A percentile compares a stretch with the other conserved stretches of the same genome.
Evolutionary conservation across 768 basidiomycete genomes (phyloP).

Genomic region (Tylopilus vinaceipallidus): DNA sequence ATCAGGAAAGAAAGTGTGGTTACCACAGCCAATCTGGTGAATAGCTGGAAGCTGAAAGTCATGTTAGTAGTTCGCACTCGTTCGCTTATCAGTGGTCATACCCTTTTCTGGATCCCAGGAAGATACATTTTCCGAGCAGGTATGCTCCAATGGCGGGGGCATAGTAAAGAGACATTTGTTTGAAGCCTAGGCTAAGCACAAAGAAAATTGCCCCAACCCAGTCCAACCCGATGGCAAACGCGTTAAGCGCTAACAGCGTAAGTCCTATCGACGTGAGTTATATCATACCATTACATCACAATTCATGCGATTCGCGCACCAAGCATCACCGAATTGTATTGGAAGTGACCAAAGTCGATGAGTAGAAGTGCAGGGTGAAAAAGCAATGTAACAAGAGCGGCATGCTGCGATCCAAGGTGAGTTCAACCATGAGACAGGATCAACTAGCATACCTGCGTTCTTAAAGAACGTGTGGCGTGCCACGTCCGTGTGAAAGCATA

Average conservation of each 20-base stretch:
- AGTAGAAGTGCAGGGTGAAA: conserved; percentile 83
- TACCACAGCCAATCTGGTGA: conserved; percentile 61
- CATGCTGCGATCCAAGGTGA: conserved; percentile 30
- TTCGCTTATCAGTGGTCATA: conserved; percentile 33
- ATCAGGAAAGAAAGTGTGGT: conserved; percentile 63
- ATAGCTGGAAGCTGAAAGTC: conserved; percentile 43
- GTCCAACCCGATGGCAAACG: conserved; percentile 69
- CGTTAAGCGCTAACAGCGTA: conserved; percentile 64
- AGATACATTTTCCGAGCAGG: conserved; percentile 85
- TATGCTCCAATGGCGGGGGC: conserved; percentile 91
- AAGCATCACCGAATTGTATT: conserved; percentile 94
- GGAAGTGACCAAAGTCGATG: conserved; percentile 92
- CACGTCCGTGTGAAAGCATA: conserved; percentile 63
- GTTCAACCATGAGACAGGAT: background rate
- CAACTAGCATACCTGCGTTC: conserved; percentile 63
- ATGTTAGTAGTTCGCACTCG: conserved; percentile 1
- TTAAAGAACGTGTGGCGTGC: conserved; percentile 66
- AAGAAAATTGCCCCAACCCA: conserved; percentile 75
- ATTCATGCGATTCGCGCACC: conserved; percentile 42
- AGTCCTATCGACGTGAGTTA: conserved; percentile 46
- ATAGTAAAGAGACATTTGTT: conserved; percentile 96
- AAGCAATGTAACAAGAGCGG: conserved; percentile 67
- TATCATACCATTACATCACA: background rate
- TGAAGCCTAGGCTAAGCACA: conserved; percentile 84
- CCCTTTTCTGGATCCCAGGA: conserved; percentile 71